Percentiles rank a stretch among this genome's conserved stretches.
Conservation (phyloP, 2,329 filamentous ascomycete genomes). For the Paraphaeosphaeria minitans region DNA sequence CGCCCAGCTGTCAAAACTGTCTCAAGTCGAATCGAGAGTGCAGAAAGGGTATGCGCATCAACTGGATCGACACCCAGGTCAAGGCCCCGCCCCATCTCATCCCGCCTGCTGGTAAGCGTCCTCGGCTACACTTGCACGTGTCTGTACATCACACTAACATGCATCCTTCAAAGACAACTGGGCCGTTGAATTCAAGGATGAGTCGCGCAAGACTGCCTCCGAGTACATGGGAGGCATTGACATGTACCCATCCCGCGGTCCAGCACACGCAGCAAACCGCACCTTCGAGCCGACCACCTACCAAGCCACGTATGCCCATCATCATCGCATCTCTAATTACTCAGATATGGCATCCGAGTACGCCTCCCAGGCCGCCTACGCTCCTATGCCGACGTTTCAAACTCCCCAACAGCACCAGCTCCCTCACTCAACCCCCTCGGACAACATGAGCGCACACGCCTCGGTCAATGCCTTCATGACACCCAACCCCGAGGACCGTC, state of each 20-base stretch:
- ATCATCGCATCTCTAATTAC: conserved; percentile 18
- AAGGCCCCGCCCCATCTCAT: conserved; percentile 65
- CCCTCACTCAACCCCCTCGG: conserved; percentile 35
- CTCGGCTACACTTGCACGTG: background rate
- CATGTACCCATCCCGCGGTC: conserved; percentile 64
- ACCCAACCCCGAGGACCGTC: conserved; percentile 40
- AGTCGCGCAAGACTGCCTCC: conserved; percentile 86
- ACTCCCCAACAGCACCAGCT: conserved; percentile 14
- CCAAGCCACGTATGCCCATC: conserved; percentile 14
- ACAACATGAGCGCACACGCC: conserved; percentile 56
- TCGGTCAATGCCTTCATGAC: conserved; percentile 55
- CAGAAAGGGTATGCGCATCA: conserved; percentile 83
- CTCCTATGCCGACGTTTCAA: conserved; percentile 7
- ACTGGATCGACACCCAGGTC: conserved; percentile 86
- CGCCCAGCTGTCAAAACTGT: conserved; percentile 75
- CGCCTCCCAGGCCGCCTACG: conserved; percentile 8
- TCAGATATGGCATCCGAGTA: conserved; percentile 13
- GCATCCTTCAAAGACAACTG: conserved; percentile 56
- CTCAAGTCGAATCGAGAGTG: conserved; percentile 84
- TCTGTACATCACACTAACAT: conserved; percentile 41
- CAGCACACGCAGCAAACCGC: conserved; percentile 3
- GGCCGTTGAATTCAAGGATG: conserved; percentile 80
- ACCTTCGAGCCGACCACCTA: conserved; percentile 9
- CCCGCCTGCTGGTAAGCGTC: conserved; percentile 21
- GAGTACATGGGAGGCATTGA: conserved; percentile 82